Evolutionary conservation across 2,329 filamentous ascomycete species (phyloP).

Genomic region (Epichloe elymi): DNA sequence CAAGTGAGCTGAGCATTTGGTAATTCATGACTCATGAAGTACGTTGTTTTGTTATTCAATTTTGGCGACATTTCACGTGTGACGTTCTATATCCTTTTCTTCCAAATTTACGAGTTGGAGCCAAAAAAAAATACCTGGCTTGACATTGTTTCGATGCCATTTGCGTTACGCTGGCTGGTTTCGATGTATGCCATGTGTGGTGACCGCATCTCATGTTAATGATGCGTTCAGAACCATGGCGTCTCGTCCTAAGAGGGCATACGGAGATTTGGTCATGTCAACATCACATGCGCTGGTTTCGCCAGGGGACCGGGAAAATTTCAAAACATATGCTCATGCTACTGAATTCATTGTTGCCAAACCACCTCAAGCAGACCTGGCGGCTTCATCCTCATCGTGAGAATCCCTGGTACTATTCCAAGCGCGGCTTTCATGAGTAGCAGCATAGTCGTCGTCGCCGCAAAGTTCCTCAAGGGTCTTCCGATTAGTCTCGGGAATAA

Average conservation of each 20-base stretch:
- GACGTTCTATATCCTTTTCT: too few relatives aligned
- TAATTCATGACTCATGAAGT: neutral
- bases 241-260: too few relatives aligned
- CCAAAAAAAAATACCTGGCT: too few relatives aligned
- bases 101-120: too few relatives aligned
- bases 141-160: too few relatives aligned
- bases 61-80: neutral
- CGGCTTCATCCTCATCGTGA: constrained; percentile 1
- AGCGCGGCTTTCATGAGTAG: neutral
- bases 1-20: neutral
- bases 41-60: neutral
- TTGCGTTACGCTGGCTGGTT: too few relatives aligned
- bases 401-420: neutral
- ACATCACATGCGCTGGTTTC: too few relatives aligned
- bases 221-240: too few relatives aligned
- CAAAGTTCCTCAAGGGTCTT: constrained; percentile 56
- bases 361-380: constrained; percentile 1
- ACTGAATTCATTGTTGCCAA: neutral
- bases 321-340: neutral
- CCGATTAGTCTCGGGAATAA: constrained; percentile 63
- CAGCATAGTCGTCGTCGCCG: constrained; percentile 22
- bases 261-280: too few relatives aligned
- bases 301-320: too few relatives aligned
- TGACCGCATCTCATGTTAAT: too few relatives aligned
- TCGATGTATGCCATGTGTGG: too few relatives aligned